Evolutionary conservation across 345 rosid species (phyloP).

Genomic region (Noccaea caerulescens): DNA sequence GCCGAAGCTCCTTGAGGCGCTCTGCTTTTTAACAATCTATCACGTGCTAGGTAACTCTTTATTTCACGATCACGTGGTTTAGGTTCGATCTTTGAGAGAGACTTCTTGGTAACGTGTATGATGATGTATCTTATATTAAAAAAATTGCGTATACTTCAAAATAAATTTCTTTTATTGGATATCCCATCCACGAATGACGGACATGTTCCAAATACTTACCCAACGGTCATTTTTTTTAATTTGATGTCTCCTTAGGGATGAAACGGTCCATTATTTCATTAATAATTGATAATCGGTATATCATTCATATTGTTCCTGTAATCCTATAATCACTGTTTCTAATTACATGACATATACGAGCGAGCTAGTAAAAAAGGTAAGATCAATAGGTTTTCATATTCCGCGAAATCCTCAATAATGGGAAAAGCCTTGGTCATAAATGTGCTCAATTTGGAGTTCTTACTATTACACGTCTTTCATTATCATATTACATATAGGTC

Average conservation of each 20-base stretch:
- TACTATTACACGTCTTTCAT: slow-evolving; percentile 13
- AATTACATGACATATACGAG: too few species aligned
- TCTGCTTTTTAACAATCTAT: neutral
- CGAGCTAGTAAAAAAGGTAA: too few species aligned
- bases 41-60: neutral
- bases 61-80: neutral
- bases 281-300: too few species aligned
- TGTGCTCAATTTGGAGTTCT: neutral
- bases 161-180: too few species aligned
- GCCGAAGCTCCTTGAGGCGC: neutral
- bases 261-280: neutral
- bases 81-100: neutral
- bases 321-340: too few species aligned
- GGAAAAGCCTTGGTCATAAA: neutral
- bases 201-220: neutral
- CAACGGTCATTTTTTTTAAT: neutral
- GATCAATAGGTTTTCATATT: too few species aligned
- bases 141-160: too few species aligned
- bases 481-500: slow-evolving; percentile 1
- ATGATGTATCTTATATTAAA: too few species aligned
- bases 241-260: neutral
- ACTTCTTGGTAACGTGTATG: neutral
- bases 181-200: too few species aligned
- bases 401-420: neutral
- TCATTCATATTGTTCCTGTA: too few species aligned